Evolutionary conservation across 1,284 basidiomycete genomes (phyloP).

Genomic region (Paramarasmius palmivorus): DNA sequence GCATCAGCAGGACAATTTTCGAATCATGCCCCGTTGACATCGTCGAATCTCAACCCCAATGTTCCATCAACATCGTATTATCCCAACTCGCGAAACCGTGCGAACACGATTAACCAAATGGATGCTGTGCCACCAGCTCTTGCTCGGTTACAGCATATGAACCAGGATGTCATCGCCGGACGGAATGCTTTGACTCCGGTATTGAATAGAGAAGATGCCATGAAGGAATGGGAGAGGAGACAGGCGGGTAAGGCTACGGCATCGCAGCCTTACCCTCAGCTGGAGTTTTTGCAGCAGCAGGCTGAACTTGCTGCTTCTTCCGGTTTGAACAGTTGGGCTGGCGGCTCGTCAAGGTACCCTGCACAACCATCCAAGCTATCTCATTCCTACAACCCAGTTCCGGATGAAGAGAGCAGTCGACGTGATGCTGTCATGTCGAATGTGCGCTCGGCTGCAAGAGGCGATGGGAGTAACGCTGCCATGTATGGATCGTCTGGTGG

Average conservation of each 20-base stretch:
- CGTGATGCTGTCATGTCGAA: slow-evolving; percentile 74
- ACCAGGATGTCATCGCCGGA: slow-evolving; percentile 80
- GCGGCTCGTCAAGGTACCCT: slow-evolving; percentile 45
- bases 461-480: slow-evolving; percentile 38
- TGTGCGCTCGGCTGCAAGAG: slow-evolving; percentile 66
- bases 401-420: slow-evolving; percentile 32
- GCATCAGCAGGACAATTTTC: slow-evolving; percentile 36
- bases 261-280: slow-evolving; percentile 79
- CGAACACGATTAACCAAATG: slow-evolving; percentile 90
- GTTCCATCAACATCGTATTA: slow-evolving; percentile 71
- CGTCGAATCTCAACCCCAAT: slow-evolving; percentile 42
- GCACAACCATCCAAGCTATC: slow-evolving; percentile 69
- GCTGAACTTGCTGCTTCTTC: slow-evolving; percentile 77
- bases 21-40: slow-evolving; percentile 21
- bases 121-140: slow-evolving; percentile 91
- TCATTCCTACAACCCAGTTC: slow-evolving; percentile 62
- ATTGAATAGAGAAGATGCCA: slow-evolving; percentile 86
- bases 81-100: slow-evolving; percentile 66
- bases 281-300: slow-evolving; percentile 90
- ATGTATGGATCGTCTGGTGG: slow-evolving; percentile 47
- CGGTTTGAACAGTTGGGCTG: slow-evolving; percentile 56
- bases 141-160: slow-evolving; percentile 86
- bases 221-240: slow-evolving; percentile 87
- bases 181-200: slow-evolving; percentile 86
- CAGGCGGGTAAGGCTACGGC: slow-evolving; percentile 67